Evolutionary conservation across 352 stramenopile species (phyloP), one percentile per base, ranked within the genome.

Genomic region (Elongisporangium senticosum): DNA sequence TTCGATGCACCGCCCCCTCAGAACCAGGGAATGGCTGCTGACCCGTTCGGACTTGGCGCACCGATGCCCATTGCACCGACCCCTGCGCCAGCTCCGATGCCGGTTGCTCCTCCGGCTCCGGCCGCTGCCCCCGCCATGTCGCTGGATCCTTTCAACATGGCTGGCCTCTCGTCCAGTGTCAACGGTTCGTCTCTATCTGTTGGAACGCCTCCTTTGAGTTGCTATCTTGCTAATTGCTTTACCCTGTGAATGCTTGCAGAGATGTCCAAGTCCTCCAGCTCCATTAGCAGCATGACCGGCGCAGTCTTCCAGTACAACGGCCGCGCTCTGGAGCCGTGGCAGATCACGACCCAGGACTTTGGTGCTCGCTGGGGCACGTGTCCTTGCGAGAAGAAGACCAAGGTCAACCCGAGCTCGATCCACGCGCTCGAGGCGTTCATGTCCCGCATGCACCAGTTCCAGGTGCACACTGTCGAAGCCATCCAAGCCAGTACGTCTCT

Each of bases 291-390:
- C 59, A 68, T 52, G 58, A 67, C 51, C 53, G 56, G 58, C n/a
- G 28, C 51, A 20, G 68, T 62, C 3, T 93, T 95, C 68, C 79
- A 93, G 65, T 92, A 90, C 67, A 91, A 93, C 51, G 85, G 86
- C 13, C 86, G 82, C 17, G 54, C 76, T 24, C 56, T 96, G 7
- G 83, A 95, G 72, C 69, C 84, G 53, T 94, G 83, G 83, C 75
- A 86, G 65, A 94, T 96, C 62, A 93, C 82, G 20, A 96, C 87
- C 10, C 82, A 90, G 64, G 85, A 96, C 69, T 96, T 96, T 81
- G 87, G 85, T 48, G 69, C 62, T 4, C 83, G 84, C 50, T 96
- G 87, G 87, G 85, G 85, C 28, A 79, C 85, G 11, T 94, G 83
- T 40, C 82, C 81, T 0, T 89, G 73, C 52, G 87, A 96, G 60